These are phyloP conservation scores for Thozetella sp. DNA, from an alignment of 495 filamentous ascomycete genomes.

Conservation along the genomic window DNA sequence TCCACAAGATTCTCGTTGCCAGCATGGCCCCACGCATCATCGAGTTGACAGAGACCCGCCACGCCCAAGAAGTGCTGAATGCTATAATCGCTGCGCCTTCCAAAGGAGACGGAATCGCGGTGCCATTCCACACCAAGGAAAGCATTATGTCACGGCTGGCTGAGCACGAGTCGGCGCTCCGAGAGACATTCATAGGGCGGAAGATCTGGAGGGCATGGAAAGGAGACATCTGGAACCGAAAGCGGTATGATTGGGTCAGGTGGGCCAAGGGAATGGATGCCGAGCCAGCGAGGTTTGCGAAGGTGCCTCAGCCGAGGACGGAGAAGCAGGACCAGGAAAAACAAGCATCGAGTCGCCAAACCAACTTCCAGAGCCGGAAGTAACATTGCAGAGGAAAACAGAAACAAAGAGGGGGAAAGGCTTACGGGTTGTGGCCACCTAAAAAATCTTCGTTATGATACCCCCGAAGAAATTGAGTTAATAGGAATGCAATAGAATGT, in stretches of 20 bases:
- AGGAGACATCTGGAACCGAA: conserved; percentile 74
- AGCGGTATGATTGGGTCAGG: conserved; percentile 68
- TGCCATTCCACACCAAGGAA: conserved; percentile 57
- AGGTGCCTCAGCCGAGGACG: conserved; percentile 14
- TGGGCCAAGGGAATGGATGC: conserved; percentile 61
- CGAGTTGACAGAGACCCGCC: conserved; percentile 67
- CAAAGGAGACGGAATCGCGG: conserved; percentile 35
- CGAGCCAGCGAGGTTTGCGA: conserved; percentile 24
- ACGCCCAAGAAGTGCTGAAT: conserved; percentile 80
- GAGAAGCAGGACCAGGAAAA: conserved; percentile 9
- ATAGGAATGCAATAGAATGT: too few species aligned
- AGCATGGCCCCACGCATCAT: conserved; percentile 55
- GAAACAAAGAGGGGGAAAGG: too few species aligned
- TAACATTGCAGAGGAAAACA: neutral
- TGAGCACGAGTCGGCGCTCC: conserved; percentile 60
- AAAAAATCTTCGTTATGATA: too few species aligned
- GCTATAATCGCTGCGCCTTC: conserved; percentile 68
- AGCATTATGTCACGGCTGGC: conserved; percentile 45
- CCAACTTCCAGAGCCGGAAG: neutral
- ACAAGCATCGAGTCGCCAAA: too few species aligned
- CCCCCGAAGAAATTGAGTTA: too few species aligned
- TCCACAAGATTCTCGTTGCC: conserved; percentile 47
- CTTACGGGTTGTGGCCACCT: too few species aligned
- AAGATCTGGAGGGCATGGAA: conserved; percentile 91
- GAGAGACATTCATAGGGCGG: conserved; percentile 74